These are phyloP conservation scores for Cryptosporidium muris DNA, from an alignment of 169 alveolate genomes.

Conservation along the genomic window DNA sequence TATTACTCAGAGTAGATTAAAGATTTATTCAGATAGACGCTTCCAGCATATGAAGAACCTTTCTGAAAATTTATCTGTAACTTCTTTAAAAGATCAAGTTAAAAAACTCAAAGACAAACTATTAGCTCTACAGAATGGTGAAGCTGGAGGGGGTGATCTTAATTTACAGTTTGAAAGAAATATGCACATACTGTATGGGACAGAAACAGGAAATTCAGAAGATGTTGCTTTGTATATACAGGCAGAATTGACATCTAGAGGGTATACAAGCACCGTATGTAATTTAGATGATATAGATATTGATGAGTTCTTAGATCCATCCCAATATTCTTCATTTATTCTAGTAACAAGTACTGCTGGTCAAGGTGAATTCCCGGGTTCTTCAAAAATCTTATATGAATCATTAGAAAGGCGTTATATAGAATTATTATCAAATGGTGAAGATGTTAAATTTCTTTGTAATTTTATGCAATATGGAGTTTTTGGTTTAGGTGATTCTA, in stretches of 20 bases:
- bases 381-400: slow-evolving; percentile 33
- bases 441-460: slow-evolving; percentile 9
- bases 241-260: slow-evolving; percentile 43
- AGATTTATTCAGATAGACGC: slow-evolving; percentile 60
- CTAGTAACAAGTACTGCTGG: slow-evolving; percentile 67
- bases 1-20: slow-evolving; percentile 27
- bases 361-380: slow-evolving; percentile 70
- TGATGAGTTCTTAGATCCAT: slow-evolving; percentile 49
- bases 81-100: slow-evolving; percentile 45
- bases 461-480: slow-evolving; percentile 63
- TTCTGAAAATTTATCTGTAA: slow-evolving; percentile 41
- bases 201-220: slow-evolving; percentile 77
- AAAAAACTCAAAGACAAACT: slow-evolving; percentile 41
- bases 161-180: slow-evolving; percentile 5
- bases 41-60: slow-evolving; percentile 51
- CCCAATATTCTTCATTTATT: slow-evolving; percentile 23
- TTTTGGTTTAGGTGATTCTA: slow-evolving; percentile 77
- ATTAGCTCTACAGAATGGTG: slow-evolving; percentile 15
- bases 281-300: slow-evolving; percentile 65
- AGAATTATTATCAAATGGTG: not conserved
- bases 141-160: not conserved
- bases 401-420: not conserved
- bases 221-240: slow-evolving; percentile 70
- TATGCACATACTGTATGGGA: slow-evolving; percentile 70
- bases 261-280: slow-evolving; percentile 18